Evolutionary conservation across 805 yeast species (phyloP).

Genomic region (Kodamaea nitidulidarum): DNA sequence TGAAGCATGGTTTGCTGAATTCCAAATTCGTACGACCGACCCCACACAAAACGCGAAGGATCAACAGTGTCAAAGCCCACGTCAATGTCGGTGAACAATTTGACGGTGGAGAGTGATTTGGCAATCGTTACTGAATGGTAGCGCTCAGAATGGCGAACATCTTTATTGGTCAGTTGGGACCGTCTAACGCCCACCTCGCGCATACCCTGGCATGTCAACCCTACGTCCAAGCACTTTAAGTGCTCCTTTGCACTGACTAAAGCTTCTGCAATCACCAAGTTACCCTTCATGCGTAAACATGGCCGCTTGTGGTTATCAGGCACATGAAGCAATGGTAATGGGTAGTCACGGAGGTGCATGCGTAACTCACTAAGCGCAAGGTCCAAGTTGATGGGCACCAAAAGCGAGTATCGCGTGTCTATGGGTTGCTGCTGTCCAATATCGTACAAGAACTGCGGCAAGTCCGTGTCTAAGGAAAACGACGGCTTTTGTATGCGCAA

Average conservation of each 20-base stretch:
- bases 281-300: slow-evolving; percentile 47
- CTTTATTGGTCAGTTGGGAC: neutral
- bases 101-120: slow-evolving; percentile 72
- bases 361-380: slow-evolving; percentile 58
- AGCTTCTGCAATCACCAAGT: slow-evolving; percentile 66
- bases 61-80: slow-evolving; percentile 50
- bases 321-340: slow-evolving; percentile 73
- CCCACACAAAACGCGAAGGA: slow-evolving; percentile 77
- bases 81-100: slow-evolving; percentile 59
- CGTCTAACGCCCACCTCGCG: slow-evolving; percentile 14
- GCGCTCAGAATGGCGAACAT: slow-evolving; percentile 10
- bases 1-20: slow-evolving; percentile 74
- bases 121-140: slow-evolving; percentile 61
- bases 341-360: slow-evolving; percentile 78
- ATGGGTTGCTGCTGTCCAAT: slow-evolving; percentile 82
- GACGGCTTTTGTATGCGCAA: slow-evolving; percentile 23
- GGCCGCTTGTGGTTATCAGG: slow-evolving; percentile 42
- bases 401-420: slow-evolving; percentile 62
- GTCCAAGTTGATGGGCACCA: slow-evolving; percentile 61
- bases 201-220: slow-evolving; percentile 48
- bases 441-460: slow-evolving; percentile 60
- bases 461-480: slow-evolving; percentile 26
- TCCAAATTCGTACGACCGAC: slow-evolving; percentile 78
- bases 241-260: slow-evolving; percentile 47
- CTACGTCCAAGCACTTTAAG: slow-evolving; percentile 54